Percentiles rank a stretch among this genome's conserved stretches.
Evolutionary conservation across 768 basidiomycete genomes (phyloP).

Genomic region (Tricholoma furcatifolium): DNA sequence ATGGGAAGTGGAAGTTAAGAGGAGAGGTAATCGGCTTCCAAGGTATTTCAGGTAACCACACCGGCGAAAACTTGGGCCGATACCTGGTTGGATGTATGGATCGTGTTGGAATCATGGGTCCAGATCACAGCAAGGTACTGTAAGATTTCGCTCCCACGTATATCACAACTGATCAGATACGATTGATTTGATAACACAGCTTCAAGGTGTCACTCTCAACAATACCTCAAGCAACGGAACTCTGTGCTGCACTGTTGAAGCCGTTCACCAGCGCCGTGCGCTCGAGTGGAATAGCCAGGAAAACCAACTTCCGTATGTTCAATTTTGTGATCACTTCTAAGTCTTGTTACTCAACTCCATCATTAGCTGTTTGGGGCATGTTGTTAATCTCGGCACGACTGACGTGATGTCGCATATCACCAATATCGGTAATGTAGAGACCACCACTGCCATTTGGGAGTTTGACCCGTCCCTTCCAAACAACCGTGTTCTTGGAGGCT

Average conservation of each 20-base stretch:
- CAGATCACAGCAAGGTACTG: conserved; percentile 21
- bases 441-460: conserved; percentile 30
- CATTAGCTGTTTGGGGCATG: conserved; percentile 27
- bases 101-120: conserved; percentile 19
- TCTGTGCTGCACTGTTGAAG: conserved; percentile 15
- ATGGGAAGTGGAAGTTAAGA: conserved; percentile 20
- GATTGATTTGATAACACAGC: conserved; percentile 11
- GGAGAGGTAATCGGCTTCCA: conserved; percentile 21
- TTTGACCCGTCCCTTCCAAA: conserved; percentile 23
- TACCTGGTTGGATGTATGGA: conserved; percentile 24
- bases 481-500: conserved; percentile 25
- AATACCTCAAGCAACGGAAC: conserved; percentile 19
- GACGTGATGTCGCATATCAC: conserved; percentile 31
- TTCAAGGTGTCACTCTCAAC: conserved; percentile 21
- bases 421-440: conserved; percentile 25
- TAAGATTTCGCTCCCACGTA: not conserved
- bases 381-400: conserved; percentile 24
- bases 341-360: not conserved
- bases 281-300: conserved; percentile 15
- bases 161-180: too few relatives aligned
- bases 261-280: conserved; percentile 6
- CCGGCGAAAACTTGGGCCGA: conserved; percentile 21
- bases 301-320: conserved; percentile 21
- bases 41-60: conserved; percentile 21
- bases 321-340: not conserved